Conservation (phyloP, 2,329 filamentous ascomycete species). For the Diaporthe humulicola region DNA sequence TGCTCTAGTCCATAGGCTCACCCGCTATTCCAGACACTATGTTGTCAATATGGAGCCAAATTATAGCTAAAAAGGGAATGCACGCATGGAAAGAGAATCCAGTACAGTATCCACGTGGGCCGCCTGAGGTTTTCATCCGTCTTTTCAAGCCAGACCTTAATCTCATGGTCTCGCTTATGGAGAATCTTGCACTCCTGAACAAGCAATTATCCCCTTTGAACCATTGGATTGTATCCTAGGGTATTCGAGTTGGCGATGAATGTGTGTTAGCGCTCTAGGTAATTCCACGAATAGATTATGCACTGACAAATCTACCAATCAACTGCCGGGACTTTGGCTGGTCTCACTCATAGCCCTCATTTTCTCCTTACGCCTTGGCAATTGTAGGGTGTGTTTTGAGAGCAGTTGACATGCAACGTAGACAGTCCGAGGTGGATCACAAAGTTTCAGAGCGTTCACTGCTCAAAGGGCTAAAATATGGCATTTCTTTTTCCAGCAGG, state of each 20-base stretch:
- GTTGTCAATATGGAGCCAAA: too few relatives aligned
- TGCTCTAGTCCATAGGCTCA: too few relatives aligned
- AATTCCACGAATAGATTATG: not conserved
- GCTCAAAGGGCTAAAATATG: too few relatives aligned
- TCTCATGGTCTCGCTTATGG: not conserved
- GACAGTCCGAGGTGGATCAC: too few relatives aligned
- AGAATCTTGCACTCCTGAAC: not conserved
- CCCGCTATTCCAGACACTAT: too few relatives aligned
- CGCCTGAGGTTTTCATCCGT: too few relatives aligned
- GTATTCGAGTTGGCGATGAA: not conserved
- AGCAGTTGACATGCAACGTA: not conserved
- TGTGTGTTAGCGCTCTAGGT: not conserved
- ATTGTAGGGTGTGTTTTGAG: not conserved
- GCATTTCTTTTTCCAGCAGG: too few relatives aligned
- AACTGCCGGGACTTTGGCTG: too few relatives aligned
- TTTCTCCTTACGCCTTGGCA: not conserved
- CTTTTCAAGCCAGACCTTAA: not conserved
- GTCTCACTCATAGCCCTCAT: accelerated
- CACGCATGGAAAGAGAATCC: too few relatives aligned
- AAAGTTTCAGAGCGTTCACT: too few relatives aligned
- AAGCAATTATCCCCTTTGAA: not conserved
- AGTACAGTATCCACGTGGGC: too few relatives aligned
- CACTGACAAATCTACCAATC: not conserved
- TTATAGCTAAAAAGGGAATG: too few relatives aligned
- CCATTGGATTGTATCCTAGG: not conserved